Evolutionary conservation across 208 protist species (phyloP).

Genomic region (Strigomonas galati): DNA sequence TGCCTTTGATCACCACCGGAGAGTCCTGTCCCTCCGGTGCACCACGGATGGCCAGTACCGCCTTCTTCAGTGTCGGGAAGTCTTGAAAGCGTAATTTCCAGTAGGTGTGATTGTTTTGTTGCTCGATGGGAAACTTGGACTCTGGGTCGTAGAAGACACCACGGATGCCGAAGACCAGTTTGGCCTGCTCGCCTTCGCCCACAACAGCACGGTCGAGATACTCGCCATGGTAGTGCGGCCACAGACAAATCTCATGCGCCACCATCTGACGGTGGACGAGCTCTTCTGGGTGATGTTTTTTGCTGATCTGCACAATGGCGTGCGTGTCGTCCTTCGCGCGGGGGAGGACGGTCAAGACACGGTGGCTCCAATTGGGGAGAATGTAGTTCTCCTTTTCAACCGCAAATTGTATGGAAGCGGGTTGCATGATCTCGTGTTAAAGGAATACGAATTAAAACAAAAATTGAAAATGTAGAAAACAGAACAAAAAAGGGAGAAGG

Average conservation of each 20-base stretch:
- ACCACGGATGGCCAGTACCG: not conserved
- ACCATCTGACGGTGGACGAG: slow-evolving; percentile 12
- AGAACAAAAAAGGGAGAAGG: slow-evolving; percentile 1
- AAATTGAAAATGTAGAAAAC: no score
- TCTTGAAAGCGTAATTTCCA: slow-evolving; percentile 8
- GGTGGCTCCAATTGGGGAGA: no score
- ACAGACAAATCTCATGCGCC: slow-evolving; percentile 5
- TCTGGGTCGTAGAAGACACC: not conserved
- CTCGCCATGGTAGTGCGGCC: not conserved
- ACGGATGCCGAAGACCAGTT: not conserved
- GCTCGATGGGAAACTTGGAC: not conserved
- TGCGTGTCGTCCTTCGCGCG: not conserved
- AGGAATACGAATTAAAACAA: no score
- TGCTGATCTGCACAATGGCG: not conserved
- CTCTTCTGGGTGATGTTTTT: slow-evolving; percentile 5
- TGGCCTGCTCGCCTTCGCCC: not conserved
- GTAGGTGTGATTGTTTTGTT: not conserved
- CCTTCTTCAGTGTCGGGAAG: slow-evolving; percentile 6
- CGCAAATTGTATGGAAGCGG: slow-evolving; percentile 4
- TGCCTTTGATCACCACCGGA: not conserved
- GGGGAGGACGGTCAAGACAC: not conserved
- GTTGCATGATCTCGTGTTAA: no score
- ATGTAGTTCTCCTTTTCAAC: no score
- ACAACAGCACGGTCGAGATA: not conserved
- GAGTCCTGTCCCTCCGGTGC: no score